phyloP scores from a whole-genome alignment of 345 rosid genomes.

The Linum usitatissimum region DNA sequence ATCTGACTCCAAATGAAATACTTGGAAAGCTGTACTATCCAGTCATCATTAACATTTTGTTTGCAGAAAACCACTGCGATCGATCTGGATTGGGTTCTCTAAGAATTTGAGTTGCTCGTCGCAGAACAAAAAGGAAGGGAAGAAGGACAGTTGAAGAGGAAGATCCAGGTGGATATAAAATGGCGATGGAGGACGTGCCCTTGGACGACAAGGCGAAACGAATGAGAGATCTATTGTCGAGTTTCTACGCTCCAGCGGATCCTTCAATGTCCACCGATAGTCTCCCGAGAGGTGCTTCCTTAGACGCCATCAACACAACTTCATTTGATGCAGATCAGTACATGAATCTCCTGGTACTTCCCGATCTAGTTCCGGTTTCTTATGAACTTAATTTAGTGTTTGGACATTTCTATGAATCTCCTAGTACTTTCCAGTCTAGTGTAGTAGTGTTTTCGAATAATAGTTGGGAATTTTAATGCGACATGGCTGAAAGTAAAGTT shows the following conservation, averaged over 20 bases:
- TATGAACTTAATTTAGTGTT: slow-evolving; percentile 1
- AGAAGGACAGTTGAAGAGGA: background rate
- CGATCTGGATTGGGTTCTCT: too few species aligned
- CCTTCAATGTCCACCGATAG: slow-evolving; percentile 42
- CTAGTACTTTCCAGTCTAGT: too few species aligned
- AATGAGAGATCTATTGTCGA: slow-evolving; percentile 94
- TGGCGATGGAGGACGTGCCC: slow-evolving; percentile 58
- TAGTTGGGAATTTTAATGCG: background rate
- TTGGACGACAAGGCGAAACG: slow-evolving; percentile 98
- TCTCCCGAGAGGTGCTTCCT: slow-evolving; percentile 36
- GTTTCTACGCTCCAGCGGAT: slow-evolving; percentile 94
- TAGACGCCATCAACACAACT: slow-evolving; percentile 67
- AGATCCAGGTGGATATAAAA: slow-evolving; percentile 13
- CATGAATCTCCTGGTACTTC: slow-evolving; percentile 76
- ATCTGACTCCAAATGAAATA: too few species aligned
- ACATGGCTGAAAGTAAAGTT: background rate
- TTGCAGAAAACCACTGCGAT: too few species aligned
- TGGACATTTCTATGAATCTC: background rate
- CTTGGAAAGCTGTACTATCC: too few species aligned
- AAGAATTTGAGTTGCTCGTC: too few species aligned
- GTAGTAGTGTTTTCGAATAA: slow-evolving; percentile 1
- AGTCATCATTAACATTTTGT: too few species aligned
- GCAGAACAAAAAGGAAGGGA: too few species aligned
- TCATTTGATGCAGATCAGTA: slow-evolving; percentile 85
- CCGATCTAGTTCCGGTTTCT: slow-evolving; percentile 1